Percentiles rank a stretch among this genome's conserved stretches.
Conservation (phyloP, 2,329 filamentous ascomycete genomes). For the Fusarium continuum region DNA sequence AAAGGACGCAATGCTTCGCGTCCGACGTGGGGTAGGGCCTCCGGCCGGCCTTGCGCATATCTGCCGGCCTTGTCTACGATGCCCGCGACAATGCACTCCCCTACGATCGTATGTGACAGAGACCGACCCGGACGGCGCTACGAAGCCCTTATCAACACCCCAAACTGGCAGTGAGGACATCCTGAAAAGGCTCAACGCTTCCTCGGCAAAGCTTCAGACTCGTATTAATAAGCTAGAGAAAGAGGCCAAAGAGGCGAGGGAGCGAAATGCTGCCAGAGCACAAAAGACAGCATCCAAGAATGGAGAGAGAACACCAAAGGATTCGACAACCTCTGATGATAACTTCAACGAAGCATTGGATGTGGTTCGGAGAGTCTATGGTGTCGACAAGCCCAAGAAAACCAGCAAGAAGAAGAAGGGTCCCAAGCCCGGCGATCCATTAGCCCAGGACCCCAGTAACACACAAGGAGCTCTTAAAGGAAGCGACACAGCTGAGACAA, state of each 20-base stretch:
- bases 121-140: background rate
- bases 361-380: slow-evolving; percentile 41
- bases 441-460: background rate
- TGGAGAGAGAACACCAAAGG: background rate
- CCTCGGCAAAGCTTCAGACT: background rate
- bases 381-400: slow-evolving; percentile 16
- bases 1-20: slow-evolving; percentile 45
- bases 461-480: background rate
- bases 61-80: slow-evolving; percentile 9
- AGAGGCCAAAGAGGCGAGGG: background rate
- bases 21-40: slow-evolving; percentile 28
- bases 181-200: background rate
- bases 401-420: slow-evolving; percentile 10
- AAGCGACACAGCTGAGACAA: background rate
- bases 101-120: slow-evolving; percentile 29
- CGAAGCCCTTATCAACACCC: background rate
- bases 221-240: background rate
- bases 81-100: slow-evolving; percentile 8
- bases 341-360: slow-evolving; percentile 35
- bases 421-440: background rate
- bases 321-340: background rate
- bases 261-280: background rate
- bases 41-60: slow-evolving; percentile 21
- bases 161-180: background rate
- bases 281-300: background rate